phyloP scores from a whole-genome alignment of 2,329 filamentous ascomycete genomes.

The Trichoderma sp. region DNA sequence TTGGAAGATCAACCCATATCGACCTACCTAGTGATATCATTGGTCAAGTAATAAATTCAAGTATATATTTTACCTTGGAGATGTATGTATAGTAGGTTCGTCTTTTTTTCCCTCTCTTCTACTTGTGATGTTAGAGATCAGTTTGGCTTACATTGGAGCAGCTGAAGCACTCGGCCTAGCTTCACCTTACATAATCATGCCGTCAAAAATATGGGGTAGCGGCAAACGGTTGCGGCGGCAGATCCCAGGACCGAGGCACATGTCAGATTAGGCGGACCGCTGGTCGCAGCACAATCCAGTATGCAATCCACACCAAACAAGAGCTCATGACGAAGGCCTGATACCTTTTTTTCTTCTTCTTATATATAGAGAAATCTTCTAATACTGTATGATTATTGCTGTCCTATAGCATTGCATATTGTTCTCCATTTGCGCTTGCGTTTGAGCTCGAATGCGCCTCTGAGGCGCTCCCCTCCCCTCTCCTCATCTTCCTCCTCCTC shows the following conservation, averaged over 20 bases:
- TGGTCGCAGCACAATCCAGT: not conserved
- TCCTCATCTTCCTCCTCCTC: constrained; percentile 3
- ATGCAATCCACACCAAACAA: constrained; percentile 11
- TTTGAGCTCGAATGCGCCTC: constrained; percentile 32
- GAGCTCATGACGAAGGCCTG: not conserved
- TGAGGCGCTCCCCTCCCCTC: constrained; percentile 17
- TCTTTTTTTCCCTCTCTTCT: not conserved
- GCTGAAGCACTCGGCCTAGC: not conserved
- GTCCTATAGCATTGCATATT: not conserved
- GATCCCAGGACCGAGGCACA: constrained; percentile 42
- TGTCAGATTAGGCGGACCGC: constrained; percentile 32
- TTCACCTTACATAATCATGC: not conserved
- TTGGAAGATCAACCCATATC: not conserved
- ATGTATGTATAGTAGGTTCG: not conserved
- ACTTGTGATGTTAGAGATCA: not conserved
- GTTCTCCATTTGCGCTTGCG: not conserved
- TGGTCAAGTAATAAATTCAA: not conserved
- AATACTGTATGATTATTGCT: not conserved
- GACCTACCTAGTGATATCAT: not conserved
- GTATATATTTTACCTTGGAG: not conserved
- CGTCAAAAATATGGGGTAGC: constrained; percentile 13
- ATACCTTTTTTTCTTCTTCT: not conserved
- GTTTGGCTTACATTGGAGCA: not conserved
- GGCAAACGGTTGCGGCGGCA: constrained; percentile 4
- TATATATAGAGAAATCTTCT: not conserved